A percentile compares a stretch with the other conserved stretches of the same genome.
Evolutionary conservation across 2,329 filamentous ascomycete species (phyloP).

Genomic region (Cercospora janseana): DNA sequence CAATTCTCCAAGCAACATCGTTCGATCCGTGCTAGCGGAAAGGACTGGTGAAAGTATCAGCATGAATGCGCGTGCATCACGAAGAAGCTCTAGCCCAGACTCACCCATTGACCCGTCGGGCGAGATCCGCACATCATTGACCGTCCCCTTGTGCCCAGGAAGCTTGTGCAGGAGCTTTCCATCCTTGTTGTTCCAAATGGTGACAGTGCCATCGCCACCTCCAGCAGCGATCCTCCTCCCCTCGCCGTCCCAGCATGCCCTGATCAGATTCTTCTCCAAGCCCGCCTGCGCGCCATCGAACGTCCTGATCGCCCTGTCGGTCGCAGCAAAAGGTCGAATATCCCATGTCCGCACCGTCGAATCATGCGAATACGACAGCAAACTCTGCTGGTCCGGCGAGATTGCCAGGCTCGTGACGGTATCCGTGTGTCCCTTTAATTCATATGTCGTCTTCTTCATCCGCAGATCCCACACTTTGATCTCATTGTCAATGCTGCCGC

Average conservation of each 20-base stretch:
- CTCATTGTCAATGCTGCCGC: constrained; percentile 93
- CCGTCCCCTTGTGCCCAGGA: constrained; percentile 89
- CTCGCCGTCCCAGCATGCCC: constrained; percentile 83
- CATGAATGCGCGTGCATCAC: neutral
- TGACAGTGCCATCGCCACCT: constrained; percentile 83
- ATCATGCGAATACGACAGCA: constrained; percentile 91
- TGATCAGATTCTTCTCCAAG: constrained; percentile 85
- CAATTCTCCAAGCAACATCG: constrained; percentile 37
- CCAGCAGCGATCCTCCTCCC: constrained; percentile 87
- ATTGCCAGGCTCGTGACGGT: constrained; percentile 86
- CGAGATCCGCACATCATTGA: constrained; percentile 91
- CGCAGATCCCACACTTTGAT: constrained; percentile 96
- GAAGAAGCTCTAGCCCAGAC: constrained; percentile 42
- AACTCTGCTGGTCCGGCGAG: constrained; percentile 87
- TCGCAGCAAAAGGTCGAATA: constrained; percentile 87
- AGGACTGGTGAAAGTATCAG: constrained; percentile 22
- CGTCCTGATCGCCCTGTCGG: constrained; percentile 77
- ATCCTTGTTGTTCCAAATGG: constrained; percentile 85
- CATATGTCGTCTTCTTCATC: constrained; percentile 85
- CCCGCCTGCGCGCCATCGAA: constrained; percentile 89
- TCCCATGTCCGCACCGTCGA: constrained; percentile 95
- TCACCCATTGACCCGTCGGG: constrained; percentile 85
- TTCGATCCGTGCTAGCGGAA: constrained; percentile 38
- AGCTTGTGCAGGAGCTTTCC: constrained; percentile 92
- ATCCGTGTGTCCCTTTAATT: constrained; percentile 84